These are phyloP conservation scores for Posidonia oceanica DNA, from an alignment of 116 monocot genomes.

Conservation along the genomic window DNA sequence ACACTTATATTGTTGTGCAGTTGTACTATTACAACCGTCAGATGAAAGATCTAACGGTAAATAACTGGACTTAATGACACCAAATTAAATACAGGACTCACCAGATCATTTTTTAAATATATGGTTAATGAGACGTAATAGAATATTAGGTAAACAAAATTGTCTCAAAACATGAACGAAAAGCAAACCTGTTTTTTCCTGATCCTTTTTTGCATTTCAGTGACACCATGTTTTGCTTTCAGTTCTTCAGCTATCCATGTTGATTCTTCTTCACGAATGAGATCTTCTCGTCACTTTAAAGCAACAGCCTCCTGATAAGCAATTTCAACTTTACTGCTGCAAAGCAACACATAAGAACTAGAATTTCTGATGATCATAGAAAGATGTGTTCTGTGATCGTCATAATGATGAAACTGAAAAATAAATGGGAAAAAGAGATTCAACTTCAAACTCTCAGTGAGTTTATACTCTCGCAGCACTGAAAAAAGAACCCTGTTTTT, in stretches of 20 bases:
- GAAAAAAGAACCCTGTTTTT: too few relatives aligned
- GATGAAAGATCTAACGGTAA: too few relatives aligned
- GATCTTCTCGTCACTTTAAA: slow-evolving; percentile 96
- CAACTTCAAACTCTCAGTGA: too few relatives aligned
- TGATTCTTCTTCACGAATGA: slow-evolving; percentile 96
- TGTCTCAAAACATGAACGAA: background rate
- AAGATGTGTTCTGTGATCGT: background rate
- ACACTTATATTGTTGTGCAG: too few relatives aligned
- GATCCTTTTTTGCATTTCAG: slow-evolving; percentile 68
- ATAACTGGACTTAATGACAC: too few relatives aligned
- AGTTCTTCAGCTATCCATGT: slow-evolving; percentile 71
- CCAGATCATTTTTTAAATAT: too few relatives aligned
- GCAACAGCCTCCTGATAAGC: slow-evolving; percentile 93
- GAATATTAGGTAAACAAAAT: background rate
- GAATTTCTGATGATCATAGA: background rate
- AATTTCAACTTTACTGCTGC: slow-evolving; percentile 83
- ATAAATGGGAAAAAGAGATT: too few relatives aligned
- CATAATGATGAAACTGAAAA: too few relatives aligned
- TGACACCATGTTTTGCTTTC: slow-evolving; percentile 50
- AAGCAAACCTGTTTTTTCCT: slow-evolving; percentile 82
- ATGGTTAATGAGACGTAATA: background rate
- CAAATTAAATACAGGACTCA: too few relatives aligned
- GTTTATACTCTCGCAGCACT: too few relatives aligned
- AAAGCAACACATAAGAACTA: background rate
- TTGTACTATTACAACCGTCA: too few relatives aligned